Evolutionary conservation across 805 yeast genomes (phyloP).

Genomic region (Kodamaea neixiangensis): DNA sequence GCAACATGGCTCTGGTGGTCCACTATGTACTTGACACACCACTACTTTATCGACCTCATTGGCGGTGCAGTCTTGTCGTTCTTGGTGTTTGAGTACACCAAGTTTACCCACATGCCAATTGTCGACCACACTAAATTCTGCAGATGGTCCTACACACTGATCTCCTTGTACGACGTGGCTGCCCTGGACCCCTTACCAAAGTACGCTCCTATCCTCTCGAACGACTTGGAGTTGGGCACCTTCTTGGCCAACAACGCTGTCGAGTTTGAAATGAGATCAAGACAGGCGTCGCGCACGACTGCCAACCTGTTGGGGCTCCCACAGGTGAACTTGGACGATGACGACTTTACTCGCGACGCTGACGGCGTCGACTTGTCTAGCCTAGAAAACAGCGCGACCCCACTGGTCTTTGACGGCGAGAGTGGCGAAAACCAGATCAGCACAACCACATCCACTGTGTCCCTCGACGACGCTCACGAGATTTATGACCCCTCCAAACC

Average conservation of each 20-base stretch:
- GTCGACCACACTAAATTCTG: conserved; percentile 54
- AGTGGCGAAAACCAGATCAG: conserved; percentile 27
- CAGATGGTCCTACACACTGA: conserved; percentile 64
- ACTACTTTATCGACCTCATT: conserved; percentile 88
- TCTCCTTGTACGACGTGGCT: conserved; percentile 26
- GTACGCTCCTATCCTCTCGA: not conserved
- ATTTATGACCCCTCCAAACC: conserved; percentile 1
- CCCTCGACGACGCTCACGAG: conserved; percentile 31
- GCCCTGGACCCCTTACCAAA: conserved; percentile 34
- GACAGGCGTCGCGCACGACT: conserved; percentile 27
- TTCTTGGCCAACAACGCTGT: conserved; percentile 5
- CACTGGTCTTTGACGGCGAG: conserved; percentile 38
- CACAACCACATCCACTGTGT: conserved; percentile 35
- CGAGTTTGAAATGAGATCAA: conserved; percentile 29
- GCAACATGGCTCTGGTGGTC: conserved; percentile 98
- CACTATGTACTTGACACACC: conserved; percentile 97
- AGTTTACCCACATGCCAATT: conserved; percentile 67
- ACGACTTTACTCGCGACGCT: conserved; percentile 12
- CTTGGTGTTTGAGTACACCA: conserved; percentile 66
- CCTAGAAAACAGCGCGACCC: conserved; percentile 38
- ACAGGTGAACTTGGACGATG: conserved; percentile 16
- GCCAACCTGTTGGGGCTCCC: conserved; percentile 11
- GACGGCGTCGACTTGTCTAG: conserved; percentile 17
- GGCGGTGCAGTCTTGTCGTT: conserved; percentile 90
- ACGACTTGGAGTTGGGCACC: conserved; percentile 6